Conservation (phyloP, 352 stramenopile genomes). For the Blastocystis sp. region DNA sequence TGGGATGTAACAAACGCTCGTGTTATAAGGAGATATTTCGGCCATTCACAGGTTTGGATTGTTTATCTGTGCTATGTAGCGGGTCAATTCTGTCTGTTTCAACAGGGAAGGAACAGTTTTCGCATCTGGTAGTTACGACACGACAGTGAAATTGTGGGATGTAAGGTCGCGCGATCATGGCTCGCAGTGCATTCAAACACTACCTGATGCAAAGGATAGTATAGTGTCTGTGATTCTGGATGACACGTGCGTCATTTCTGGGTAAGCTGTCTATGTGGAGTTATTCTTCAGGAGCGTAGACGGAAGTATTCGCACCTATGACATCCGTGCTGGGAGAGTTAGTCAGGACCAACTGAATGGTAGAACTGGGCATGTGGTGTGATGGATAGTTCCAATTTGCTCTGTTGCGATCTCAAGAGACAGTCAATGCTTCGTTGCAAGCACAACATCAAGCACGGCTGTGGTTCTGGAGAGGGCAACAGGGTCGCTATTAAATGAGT, state of each 20-base stretch:
- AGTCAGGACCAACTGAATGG: neutral
- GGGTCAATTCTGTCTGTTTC: conserved; percentile 4
- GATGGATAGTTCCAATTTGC: conserved; percentile 16
- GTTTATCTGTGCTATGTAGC: neutral
- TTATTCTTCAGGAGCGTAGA: conserved; percentile 34
- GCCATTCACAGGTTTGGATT: conserved; percentile 37
- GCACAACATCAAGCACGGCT: neutral
- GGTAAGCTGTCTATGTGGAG: neutral
- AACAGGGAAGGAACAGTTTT: conserved; percentile 38
- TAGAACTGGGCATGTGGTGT: neutral
- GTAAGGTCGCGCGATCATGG: neutral
- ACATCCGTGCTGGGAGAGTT: conserved; percentile 36
- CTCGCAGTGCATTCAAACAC: conserved; percentile 35
- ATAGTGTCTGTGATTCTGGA: neutral
- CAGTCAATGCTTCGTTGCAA: conserved; percentile 29
- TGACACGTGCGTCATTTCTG: neutral
- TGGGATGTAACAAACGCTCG: conserved; percentile 48
- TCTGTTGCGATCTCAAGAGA: conserved; percentile 36
- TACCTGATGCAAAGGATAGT: conserved; percentile 17
- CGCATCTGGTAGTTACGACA: conserved; percentile 55
- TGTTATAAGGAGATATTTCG: conserved; percentile 29
- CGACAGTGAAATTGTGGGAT: conserved; percentile 55
- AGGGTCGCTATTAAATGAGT: conserved; percentile 27
- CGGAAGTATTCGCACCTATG: conserved; percentile 23
- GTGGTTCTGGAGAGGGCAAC: neutral